Base-by-base conservation (phyloP, 305 asterid species). In the Fraxinus nigra region DNA sequence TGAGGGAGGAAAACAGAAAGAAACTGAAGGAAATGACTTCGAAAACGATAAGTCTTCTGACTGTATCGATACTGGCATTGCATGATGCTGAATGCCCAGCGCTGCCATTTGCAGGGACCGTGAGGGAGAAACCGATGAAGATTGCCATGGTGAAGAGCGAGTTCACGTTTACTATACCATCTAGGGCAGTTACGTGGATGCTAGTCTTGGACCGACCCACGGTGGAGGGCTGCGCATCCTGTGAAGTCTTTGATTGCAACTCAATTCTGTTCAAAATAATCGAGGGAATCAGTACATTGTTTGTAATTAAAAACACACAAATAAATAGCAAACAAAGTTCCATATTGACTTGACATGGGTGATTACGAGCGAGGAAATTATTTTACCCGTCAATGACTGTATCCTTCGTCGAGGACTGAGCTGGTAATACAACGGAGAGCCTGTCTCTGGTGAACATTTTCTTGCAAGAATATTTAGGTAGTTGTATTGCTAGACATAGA, bases 71-170 rank as follows among this genome's bases (percentile, higher is more conserved):
- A 80, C 75, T 43, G 51, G 87, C 56, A 16, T 34, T 77, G 80
- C 87, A 84, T 30, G 70, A 73, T 2, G 82, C 28, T 16, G 33
- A 3, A 38, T 73, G 4, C 0, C 54, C 82, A 0, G 86, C 72
- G 3, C 76, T n/a, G 51, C 73, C 72, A 3, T 46, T 1, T 38
- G 43, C 48, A 0, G 87, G 87, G 3, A 26, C 30, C 3, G 22
- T 75, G 13, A 75, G 61, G 16, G 89, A 80, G 7, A 86, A 75
- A 14, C 89, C 91, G 5, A 88, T 26, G 84, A 88, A 87, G 65
- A 85, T 81, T 73, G 87, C 86, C 26, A 87, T 37, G 0, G 89
- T 86, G 81, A 88, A 88, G 43, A 88, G 82, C 0, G 90, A 84
- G 77, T 88, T 88, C 24, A 84, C 89, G 16, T 80, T 84, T 24